Evolutionary conservation across 176 grass and related monocot species (phyloP), one percentile per base, ranked within the genome.

Genomic region (Oryza nivara): DNA sequence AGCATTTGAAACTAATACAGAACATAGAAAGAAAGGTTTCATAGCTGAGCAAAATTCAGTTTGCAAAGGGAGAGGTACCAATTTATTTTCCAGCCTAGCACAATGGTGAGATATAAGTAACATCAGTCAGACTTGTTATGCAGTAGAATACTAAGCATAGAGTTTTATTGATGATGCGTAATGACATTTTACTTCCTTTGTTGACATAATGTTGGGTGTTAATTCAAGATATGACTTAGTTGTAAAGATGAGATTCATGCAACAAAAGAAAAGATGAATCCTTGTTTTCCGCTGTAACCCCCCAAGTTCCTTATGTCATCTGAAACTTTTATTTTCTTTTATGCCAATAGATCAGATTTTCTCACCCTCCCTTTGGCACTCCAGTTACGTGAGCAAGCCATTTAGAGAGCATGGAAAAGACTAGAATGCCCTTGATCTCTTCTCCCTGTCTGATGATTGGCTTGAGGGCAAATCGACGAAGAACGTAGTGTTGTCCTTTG

Each of bases 1-100:
- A 58, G 90, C 90, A 84, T 74, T 88, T 72, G 89, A 82, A 87
- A 89, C 95, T 97, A 83, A 66, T 65, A 94, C 14, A 84, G 17
- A 90, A 94, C 65, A 91, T 44, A 86, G 5, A 88, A 91, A 73
- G 44, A 81, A 88, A 85, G 36, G 79, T 87, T 84, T 82, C 41
- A 90, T 49, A 83, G 73, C 58, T 79, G 75, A 79, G 81, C 26
- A 87, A 72, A 67, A 78, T 58, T 70, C n/a, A 88, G 25, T 78
- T 83, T 81, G 15, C 51, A 84, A 88, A 78, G 74, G 47, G 9
- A 78, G 51, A 35, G 30, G 67, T 73, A 86, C 15, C 47, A 82
- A 86, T 66, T 72, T 69, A 79, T 75, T 71, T 74, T 63, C 54
- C 56, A 86, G 78, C 73, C 73, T 90, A 90, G 73, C 23, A 77